Percentiles rank a stretch among this genome's conserved stretches.
phyloP scores from a whole-genome alignment of 169 alveolate genomes.

The Plasmodium vinckei region DNA sequence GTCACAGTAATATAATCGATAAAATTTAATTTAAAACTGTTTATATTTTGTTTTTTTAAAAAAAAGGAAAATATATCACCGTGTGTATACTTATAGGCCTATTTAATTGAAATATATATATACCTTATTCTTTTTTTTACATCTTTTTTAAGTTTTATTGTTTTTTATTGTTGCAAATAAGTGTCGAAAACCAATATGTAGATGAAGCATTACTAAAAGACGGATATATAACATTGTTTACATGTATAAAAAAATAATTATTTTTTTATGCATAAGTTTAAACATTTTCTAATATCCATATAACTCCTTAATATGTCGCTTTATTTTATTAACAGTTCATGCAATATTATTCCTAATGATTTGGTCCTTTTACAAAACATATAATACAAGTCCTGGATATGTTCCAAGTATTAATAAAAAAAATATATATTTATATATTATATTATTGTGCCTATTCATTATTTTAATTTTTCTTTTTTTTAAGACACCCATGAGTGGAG shows the following conservation, averaged over 20 bases:
- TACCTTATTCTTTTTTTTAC: background rate
- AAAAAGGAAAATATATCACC: background rate
- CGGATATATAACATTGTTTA: constrained; percentile 42
- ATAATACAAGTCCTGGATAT: constrained; percentile 32
- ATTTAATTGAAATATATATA: background rate
- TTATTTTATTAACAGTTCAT: constrained; percentile 25
- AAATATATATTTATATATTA: background rate
- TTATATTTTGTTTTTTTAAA: background rate
- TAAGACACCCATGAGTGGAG: constrained; percentile 54
- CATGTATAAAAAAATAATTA: constrained; percentile 15
- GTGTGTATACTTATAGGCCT: background rate
- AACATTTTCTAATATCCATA: background rate
- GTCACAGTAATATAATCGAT: constrained; percentile 12
- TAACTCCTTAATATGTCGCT: background rate
- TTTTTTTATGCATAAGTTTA: background rate
- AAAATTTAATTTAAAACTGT: background rate
- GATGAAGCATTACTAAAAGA: constrained; percentile 30
- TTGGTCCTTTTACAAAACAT: constrained; percentile 69
- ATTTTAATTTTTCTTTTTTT: background rate
- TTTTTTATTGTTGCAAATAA: constrained; percentile 37
- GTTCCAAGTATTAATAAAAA: constrained; percentile 14
- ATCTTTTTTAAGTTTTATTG: constrained; percentile 32
- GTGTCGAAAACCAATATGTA: constrained; percentile 46
- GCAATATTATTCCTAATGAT: constrained; percentile 12
- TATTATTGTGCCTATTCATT: background rate